phyloP scores from a whole-genome alignment of 106 monocot species.

The Apostasia ramifera region DNA sequence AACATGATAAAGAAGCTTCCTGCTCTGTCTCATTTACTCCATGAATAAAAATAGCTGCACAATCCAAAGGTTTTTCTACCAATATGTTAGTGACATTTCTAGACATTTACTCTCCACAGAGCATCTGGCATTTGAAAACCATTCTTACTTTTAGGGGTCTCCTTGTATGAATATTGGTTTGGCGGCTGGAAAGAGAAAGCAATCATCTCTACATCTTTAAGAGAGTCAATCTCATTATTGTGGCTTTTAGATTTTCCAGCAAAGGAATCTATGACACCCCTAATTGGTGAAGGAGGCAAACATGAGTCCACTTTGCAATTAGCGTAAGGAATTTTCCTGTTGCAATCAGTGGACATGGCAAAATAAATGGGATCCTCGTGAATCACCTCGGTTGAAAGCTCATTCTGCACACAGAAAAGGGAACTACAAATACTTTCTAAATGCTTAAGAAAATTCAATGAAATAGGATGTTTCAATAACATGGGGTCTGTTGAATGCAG shows the following conservation, averaged over 20 bases:
- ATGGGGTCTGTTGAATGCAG: too few relatives aligned
- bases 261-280: constrained; percentile 24
- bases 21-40: not conserved
- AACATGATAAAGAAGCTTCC: not conserved
- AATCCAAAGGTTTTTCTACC: not conserved
- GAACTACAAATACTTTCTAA: not conserved
- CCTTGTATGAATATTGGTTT: not conserved
- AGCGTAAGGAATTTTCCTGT: constrained; percentile 6
- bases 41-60: not conserved
- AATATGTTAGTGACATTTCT: constrained; percentile 8
- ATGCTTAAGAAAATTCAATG: not conserved
- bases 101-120: not conserved
- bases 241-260: constrained; percentile 5
- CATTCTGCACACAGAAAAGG: not conserved
- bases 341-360: constrained; percentile 8
- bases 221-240: not conserved
- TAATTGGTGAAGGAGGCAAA: constrained; percentile 39
- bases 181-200: constrained; percentile 26
- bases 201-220: constrained; percentile 9
- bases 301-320: constrained; percentile 8
- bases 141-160: not conserved
- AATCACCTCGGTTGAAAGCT: not conserved
- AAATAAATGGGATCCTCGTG: not conserved
- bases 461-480: not conserved
- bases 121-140: not conserved